Conservation (phyloP, 805 yeast species). For the Candida odintsovae region DNA sequence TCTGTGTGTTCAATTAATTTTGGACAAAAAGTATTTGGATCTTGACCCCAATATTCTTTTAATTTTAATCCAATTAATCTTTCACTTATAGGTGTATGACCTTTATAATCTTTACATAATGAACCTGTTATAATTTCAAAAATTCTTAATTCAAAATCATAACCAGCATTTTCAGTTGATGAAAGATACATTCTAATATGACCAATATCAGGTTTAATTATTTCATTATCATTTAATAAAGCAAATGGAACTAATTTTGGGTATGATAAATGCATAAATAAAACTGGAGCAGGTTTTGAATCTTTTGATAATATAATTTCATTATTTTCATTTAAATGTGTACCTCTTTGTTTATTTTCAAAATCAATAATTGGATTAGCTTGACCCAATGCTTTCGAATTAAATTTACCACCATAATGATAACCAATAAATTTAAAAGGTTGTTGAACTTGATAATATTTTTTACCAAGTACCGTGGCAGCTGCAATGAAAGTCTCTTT, state of each 20-base stretch:
- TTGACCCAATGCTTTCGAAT: slow-evolving; percentile 39
- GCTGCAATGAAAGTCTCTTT: slow-evolving; percentile 66
- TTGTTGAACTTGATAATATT: slow-evolving; percentile 40
- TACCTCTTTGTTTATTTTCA: slow-evolving; percentile 17
- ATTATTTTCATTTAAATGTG: slow-evolving; percentile 14
- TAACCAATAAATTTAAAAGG: slow-evolving; percentile 33
- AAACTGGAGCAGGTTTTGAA: slow-evolving; percentile 16
- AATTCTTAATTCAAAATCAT: slow-evolving; percentile 35
- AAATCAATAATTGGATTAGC: slow-evolving; percentile 31
- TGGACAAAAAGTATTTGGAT: slow-evolving; percentile 26
- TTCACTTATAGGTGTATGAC: slow-evolving; percentile 17
- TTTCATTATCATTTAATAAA: slow-evolving; percentile 23
- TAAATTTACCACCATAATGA: slow-evolving; percentile 17
- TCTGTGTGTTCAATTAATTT: slow-evolving; percentile 29
- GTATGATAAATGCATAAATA: slow-evolving; percentile 56
- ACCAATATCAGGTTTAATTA: slow-evolving; percentile 15
- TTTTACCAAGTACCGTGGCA: slow-evolving; percentile 40
- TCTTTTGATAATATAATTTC: slow-evolving; percentile 11
- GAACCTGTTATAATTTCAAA: slow-evolving; percentile 34
- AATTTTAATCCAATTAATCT: slow-evolving; percentile 24
- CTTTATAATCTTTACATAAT: slow-evolving; percentile 27
- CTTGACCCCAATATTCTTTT: slow-evolving; percentile 23
- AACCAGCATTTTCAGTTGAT: slow-evolving; percentile 22
- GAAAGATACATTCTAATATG: slow-evolving; percentile 30
- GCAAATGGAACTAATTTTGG: slow-evolving; percentile 41